phyloP scores from a whole-genome alignment of 1,284 basidiomycete species.

The Naganishia liquefaciens region DNA sequence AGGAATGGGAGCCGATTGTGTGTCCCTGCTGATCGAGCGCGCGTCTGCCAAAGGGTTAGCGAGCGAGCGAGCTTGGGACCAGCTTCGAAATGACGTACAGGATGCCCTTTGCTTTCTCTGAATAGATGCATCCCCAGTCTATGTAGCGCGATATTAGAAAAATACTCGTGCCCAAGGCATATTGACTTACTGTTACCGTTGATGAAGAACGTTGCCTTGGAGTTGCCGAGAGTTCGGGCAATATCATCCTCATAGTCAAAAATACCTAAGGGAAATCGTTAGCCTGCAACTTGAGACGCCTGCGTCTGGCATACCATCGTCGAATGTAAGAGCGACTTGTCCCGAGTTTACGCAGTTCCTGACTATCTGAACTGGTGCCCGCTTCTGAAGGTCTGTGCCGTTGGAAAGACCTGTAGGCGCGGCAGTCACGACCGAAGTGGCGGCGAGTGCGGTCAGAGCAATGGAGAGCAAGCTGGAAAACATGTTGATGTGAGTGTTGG shows the following conservation, averaged over 20 bases:
- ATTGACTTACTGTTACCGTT: constrained; percentile 52
- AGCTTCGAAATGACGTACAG: background rate
- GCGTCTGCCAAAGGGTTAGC: constrained; percentile 4
- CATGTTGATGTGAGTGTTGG: background rate
- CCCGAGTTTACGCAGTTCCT: constrained; percentile 19
- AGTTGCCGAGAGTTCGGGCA: constrained; percentile 54
- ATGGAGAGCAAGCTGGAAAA: constrained; percentile 15
- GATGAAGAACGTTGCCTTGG: constrained; percentile 63
- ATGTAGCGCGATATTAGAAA: too few species aligned
- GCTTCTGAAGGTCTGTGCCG: constrained; percentile 14
- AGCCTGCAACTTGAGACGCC: background rate
- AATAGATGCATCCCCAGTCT: constrained; percentile 31
- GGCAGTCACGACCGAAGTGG: constrained; percentile 11
- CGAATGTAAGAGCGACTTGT: constrained; percentile 59
- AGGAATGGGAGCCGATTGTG: constrained; percentile 62
- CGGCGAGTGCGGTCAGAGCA: constrained; percentile 5
- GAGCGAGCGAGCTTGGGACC: background rate
- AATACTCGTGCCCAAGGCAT: background rate
- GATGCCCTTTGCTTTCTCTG: constrained; percentile 37
- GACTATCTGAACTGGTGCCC: constrained; percentile 14
- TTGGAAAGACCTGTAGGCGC: constrained; percentile 1
- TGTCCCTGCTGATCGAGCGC: constrained; percentile 55
- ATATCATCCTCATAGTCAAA: constrained; percentile 54
- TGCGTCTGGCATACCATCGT: constrained; percentile 58
- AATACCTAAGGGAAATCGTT: constrained; percentile 29